A percentile compares a stretch with the other conserved stretches of the same genome.
Conservation (phyloP, 441 rosid species). For the Populus hybrid region DNA sequence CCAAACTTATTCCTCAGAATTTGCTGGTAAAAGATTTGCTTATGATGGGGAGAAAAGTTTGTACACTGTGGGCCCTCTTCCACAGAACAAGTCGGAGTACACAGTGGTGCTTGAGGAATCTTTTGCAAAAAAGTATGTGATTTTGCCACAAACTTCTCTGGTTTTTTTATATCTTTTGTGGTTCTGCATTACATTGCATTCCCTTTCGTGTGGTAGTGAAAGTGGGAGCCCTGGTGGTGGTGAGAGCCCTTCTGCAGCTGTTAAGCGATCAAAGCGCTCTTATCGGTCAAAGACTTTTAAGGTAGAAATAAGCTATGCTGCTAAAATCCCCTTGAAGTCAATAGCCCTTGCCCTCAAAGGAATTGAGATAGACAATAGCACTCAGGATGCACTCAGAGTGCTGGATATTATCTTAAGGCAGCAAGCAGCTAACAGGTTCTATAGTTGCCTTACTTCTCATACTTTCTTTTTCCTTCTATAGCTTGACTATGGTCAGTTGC, state of each 20-base stretch:
- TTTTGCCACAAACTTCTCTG: conserved; percentile 3
- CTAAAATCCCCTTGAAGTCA: conserved; percentile 59
- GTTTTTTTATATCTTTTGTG: background rate
- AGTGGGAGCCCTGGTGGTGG: conserved; percentile 31
- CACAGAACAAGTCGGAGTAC: conserved; percentile 58
- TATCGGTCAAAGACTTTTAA: conserved; percentile 51
- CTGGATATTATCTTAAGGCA: conserved; percentile 81
- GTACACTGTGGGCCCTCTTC: conserved; percentile 78
- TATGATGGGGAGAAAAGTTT: conserved; percentile 82
- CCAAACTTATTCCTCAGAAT: conserved; percentile 64
- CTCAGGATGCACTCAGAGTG: conserved; percentile 77
- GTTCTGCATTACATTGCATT: conserved; percentile 13
- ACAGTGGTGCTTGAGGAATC: conserved; percentile 71
- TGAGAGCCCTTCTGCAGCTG: conserved; percentile 31
- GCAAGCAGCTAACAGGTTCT: conserved; percentile 78
- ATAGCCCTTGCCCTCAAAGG: conserved; percentile 50
- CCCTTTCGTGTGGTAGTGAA: conserved; percentile 28
- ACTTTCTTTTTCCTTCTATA: background rate
- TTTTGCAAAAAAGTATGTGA: conserved; percentile 47
- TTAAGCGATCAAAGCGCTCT: conserved; percentile 60
- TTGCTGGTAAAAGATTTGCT: conserved; percentile 56
- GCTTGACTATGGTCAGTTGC: background rate
- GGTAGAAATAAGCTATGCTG: conserved; percentile 57
- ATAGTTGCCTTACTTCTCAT: conserved; percentile 1
- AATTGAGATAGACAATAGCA: conserved; percentile 37